A percentile compares a stretch with the other conserved stretches of the same genome.
Evolutionary conservation across 805 yeast species (phyloP).

Genomic region (Saccharomycopsis sp.): DNA sequence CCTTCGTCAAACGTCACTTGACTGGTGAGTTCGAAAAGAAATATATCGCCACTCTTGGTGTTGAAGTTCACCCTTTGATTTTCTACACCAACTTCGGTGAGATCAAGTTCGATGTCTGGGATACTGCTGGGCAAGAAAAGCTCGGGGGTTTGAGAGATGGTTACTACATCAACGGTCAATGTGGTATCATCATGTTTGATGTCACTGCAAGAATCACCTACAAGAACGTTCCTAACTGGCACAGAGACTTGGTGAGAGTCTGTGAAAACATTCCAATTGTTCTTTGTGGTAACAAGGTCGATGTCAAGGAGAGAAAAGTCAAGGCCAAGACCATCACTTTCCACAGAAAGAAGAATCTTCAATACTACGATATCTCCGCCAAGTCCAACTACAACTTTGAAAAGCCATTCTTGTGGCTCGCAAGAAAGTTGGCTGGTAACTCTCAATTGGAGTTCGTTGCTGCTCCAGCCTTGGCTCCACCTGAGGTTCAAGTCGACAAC

Average conservation of each 20-base stretch:
- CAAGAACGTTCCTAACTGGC: slow-evolving; percentile 99
- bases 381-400: slow-evolving; percentile 99
- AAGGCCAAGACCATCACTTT: slow-evolving; percentile 99
- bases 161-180: slow-evolving; percentile 98
- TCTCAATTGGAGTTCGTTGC: slow-evolving; percentile 98
- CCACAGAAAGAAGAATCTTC: slow-evolving; percentile 99
- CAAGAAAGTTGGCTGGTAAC: slow-evolving; percentile 98
- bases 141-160: slow-evolving; percentile 99
- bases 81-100: slow-evolving; percentile 98
- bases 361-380: slow-evolving; percentile 99
- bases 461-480: slow-evolving; percentile 99
- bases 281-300: slow-evolving; percentile 98
- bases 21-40: slow-evolving; percentile 99
- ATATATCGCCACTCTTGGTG: slow-evolving; percentile 98
- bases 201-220: slow-evolving; percentile 99
- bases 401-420: slow-evolving; percentile 99
- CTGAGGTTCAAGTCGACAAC: slow-evolving; percentile 96
- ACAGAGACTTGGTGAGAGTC: slow-evolving; percentile 98
- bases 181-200: slow-evolving; percentile 99
- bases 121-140: slow-evolving; percentile 99
- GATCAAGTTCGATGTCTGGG: slow-evolving; percentile 99
- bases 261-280: slow-evolving; percentile 99
- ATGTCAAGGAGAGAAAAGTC: slow-evolving; percentile 99
- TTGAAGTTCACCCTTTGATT: slow-evolving; percentile 97
- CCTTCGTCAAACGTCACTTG: slow-evolving; percentile 98